Evolutionary conservation across 2,329 filamentous ascomycete species (phyloP), one percentile per base, ranked within the genome.

Genomic region (Fusarium sp.): DNA sequence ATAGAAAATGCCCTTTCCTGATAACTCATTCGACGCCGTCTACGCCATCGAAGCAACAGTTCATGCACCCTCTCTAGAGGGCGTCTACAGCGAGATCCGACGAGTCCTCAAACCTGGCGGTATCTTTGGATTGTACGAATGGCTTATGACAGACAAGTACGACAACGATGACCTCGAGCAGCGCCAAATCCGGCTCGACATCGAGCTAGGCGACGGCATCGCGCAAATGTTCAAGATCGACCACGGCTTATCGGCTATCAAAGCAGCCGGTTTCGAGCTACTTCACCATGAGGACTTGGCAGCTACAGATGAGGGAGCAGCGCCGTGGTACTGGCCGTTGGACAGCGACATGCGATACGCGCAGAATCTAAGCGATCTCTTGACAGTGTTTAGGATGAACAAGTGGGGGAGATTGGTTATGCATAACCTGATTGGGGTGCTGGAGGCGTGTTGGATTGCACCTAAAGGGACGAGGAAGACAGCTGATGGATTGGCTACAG

Each of bases 21-120:
- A 96, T 76, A 93, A 97, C 85, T 88, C 85, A 9, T 98, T 98
- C 80, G 96, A 98, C 74, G 94, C 93, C 56, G 93, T 97, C 52
- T 98, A 98, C 77, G 95, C 94, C 51, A 98, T 99, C 73, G 96
- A 99, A 82, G 96, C 96, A 5, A 99, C 96, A 2, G 92, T 97
- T 51, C 96, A 99, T 79, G 96, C 96, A 1, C 96, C 95, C 41
- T 91, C 89, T 42, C 88, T 98, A 7, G 92, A 94, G 76, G 94
- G 93, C 62, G 94, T 97, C 69, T 99, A 99, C 84, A 90, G 89
- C 78, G 91, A 98, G 80, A 98, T 98, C 75, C 94, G 91, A 87
- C 92, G 93, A 37, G 94, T 97, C n/a, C 86, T 99, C 68, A 99
- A 98, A 86, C 96, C 96, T 20, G 96, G 96, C 58, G 95, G 96